Evolutionary conservation across 2,329 filamentous ascomycete genomes (phyloP), one percentile per base, ranked within the genome.

Genomic region (Fusarium sambucinum): DNA sequence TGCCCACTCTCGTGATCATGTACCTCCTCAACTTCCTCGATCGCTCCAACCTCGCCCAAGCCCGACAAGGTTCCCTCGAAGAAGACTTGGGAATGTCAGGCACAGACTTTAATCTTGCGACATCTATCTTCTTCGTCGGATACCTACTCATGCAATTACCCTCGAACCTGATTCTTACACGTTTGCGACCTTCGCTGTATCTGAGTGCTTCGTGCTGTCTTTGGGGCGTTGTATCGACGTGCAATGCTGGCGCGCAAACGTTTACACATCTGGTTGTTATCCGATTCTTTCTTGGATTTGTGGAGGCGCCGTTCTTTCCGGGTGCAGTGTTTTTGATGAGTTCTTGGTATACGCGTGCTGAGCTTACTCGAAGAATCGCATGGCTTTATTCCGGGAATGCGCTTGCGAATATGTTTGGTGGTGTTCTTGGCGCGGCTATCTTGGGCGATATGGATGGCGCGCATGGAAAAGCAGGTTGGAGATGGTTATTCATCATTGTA

Each of bases 401-500:
- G 1, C 66, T 87, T 1, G 83, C 83, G 1, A 85, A 84, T 55
- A 82, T 83, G 47, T 86, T 86, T 69, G 83, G 84, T 1, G 84
- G 84, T 0, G 76, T 86, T 16, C 76, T 84, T 4, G 85, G 82
- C 0, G 85, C 85, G 0, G 84, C 80, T 0, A 83, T 87, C 4
- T 70, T 86, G 0, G 80, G 79, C 0, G 78, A 77, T n/a, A 47
- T 84, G 12, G 77, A 79, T 8, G 82, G 85, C 3, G 79, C 79
- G 1, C 77, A 77, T 13, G 89, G 88, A 1, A 77, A 90, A 1
- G 77, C 81, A 1, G 89, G 88, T 1, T 92, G 89, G 89, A 80
- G 87, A 12, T 90, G 87, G 88, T 79, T 91, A 0, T 91, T 91
- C 73, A 89, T 91, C 25, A 86, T 91, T 11, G 80, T 75, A 12